Evolutionary conservation across 2,329 filamentous ascomycete species (phyloP).

Genomic region (Amesomyces nigricolor): DNA sequence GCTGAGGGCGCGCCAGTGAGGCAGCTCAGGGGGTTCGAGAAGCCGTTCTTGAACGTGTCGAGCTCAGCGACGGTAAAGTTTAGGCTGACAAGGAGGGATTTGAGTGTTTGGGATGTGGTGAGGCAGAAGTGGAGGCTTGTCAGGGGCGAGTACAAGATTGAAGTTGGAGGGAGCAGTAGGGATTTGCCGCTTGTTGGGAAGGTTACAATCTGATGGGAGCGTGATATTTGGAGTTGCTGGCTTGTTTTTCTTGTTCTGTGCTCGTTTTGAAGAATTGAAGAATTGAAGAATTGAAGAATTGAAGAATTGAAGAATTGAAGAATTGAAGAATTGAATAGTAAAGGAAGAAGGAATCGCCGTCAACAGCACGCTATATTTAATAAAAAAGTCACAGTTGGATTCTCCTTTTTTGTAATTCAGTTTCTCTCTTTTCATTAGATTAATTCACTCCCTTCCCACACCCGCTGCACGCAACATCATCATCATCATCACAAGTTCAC

Average conservation of each 20-base stretch:
- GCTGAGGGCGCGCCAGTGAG: constrained; percentile 54
- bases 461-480: too few relatives aligned
- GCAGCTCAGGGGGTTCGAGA: constrained; percentile 63
- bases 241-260: background rate
- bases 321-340: too few relatives aligned
- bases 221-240: background rate
- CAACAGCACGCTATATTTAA: too few relatives aligned
- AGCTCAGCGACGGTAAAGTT: constrained; percentile 48
- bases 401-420: too few relatives aligned
- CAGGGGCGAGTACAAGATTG: constrained; percentile 40
- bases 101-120: constrained; percentile 55
- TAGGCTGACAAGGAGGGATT: constrained; percentile 50
- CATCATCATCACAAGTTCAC: too few relatives aligned
- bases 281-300: too few relatives aligned
- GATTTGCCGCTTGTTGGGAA: constrained; percentile 38
- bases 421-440: too few relatives aligned
- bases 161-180: constrained; percentile 44
- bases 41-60: constrained; percentile 47
- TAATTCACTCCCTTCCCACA: too few relatives aligned
- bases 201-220: constrained; percentile 31
- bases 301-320: too few relatives aligned
- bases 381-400: too few relatives aligned
- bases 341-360: too few relatives aligned
- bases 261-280: too few relatives aligned
- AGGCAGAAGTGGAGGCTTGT: constrained; percentile 51